Evolutionary conservation across 176 grass and related monocot genomes (phyloP).

Genomic region (Melocanna baccifera): DNA sequence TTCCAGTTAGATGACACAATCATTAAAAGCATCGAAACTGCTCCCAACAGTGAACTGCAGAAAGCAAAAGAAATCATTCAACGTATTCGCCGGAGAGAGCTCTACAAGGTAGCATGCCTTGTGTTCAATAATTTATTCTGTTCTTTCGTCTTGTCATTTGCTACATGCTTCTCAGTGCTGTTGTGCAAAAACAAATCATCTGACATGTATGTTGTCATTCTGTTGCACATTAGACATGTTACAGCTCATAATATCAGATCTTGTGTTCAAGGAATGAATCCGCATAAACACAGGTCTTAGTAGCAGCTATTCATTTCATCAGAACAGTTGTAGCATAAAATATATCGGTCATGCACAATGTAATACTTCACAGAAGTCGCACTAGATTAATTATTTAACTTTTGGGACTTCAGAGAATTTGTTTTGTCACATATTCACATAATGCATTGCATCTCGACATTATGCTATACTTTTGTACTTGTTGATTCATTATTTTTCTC

Average conservation of each 20-base stretch:
- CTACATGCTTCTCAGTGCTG: not conserved
- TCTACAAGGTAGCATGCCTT: slow-evolving; percentile 61
- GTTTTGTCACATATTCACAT: not conserved
- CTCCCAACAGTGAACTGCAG: slow-evolving; percentile 55
- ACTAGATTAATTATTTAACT: not conserved
- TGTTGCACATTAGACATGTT: not conserved
- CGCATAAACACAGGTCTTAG: not conserved
- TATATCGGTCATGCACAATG: not conserved
- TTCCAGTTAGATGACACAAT: slow-evolving; percentile 90
- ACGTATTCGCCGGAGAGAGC: slow-evolving; percentile 74
- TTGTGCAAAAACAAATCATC: not conserved
- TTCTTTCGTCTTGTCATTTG: too few species aligned
- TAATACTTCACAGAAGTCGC: not conserved
- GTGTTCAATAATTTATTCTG: too few species aligned
- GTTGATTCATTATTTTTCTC: not conserved
- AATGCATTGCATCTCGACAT: not conserved
- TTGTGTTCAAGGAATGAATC: not conserved
- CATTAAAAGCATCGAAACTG: slow-evolving; percentile 78
- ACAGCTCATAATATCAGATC: not conserved
- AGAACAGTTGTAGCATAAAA: not conserved
- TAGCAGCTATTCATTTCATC: not conserved
- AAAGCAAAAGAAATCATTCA: slow-evolving; percentile 78
- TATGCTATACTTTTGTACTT: not conserved
- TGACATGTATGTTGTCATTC: not conserved
- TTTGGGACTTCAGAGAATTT: not conserved